Percentiles rank a stretch among this genome's conserved stretches.
Conservation (phyloP, 352 stramenopile species). For the Pythium grandisporangium region DNA sequence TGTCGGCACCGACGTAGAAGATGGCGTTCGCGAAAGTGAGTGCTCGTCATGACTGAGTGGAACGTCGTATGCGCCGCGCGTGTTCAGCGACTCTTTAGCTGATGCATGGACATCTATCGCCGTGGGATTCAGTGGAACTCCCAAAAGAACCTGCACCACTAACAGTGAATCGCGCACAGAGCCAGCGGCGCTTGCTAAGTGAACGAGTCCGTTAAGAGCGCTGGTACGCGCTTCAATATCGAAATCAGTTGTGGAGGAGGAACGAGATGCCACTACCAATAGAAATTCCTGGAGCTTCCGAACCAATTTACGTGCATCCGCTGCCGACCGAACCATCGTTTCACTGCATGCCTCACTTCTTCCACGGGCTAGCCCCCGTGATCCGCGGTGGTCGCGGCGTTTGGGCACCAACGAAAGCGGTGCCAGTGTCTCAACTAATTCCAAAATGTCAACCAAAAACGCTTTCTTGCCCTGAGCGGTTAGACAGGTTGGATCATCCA, state of each 20-base stretch:
- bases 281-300: constrained; percentile 8
- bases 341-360: no score
- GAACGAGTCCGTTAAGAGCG: background rate
- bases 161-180: background rate
- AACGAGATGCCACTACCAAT: background rate
- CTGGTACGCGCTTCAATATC: background rate
- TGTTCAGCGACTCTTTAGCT: no score
- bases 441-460: constrained; percentile 38
- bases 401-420: constrained; percentile 23
- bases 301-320: background rate
- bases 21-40: no score
- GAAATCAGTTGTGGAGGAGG: background rate
- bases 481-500: constrained; percentile 10
- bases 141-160: background rate
- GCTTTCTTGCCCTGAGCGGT: constrained; percentile 17
- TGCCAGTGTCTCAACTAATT: constrained; percentile 18
- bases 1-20: no score
- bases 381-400: background rate
- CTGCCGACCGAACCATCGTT: background rate
- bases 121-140: no score
- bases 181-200: background rate
- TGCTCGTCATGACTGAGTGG: no score
- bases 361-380: no score
- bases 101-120: no score
- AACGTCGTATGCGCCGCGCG: no score